Evolutionary conservation across 179 eudicot genomes (phyloP).

Genomic region (Actinidia arguta): DNA sequence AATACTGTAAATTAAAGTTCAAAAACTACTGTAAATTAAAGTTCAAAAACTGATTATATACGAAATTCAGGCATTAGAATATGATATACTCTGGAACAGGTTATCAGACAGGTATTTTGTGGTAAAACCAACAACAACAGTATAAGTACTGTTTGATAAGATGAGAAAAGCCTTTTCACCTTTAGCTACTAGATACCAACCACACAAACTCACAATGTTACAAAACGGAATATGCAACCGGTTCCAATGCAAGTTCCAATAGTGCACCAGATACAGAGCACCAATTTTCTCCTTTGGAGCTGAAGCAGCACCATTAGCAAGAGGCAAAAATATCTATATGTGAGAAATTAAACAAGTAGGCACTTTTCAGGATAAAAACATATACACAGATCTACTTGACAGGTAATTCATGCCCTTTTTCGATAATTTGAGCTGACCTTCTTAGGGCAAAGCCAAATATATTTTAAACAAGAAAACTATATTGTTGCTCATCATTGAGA

Average conservation of each 20-base stretch:
- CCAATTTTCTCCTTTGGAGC: background rate
- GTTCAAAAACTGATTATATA: no score
- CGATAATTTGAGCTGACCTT: background rate
- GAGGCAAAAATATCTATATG: background rate
- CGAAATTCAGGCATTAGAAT: background rate
- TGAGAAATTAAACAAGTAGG: background rate
- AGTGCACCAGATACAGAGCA: background rate
- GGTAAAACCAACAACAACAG: background rate
- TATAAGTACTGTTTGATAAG: background rate
- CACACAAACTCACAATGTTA: background rate
- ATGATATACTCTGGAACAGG: background rate
- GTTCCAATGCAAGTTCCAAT: background rate
- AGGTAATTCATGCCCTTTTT: no score
- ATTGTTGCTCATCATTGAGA: background rate
- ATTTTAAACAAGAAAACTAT: background rate
- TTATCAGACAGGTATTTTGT: background rate
- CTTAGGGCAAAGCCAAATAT: background rate
- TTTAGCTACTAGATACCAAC: background rate
- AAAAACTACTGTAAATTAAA: background rate
- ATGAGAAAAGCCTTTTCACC: background rate
- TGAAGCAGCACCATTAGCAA: background rate
- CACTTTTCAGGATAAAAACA: background rate
- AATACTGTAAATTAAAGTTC: background rate
- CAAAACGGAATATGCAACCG: background rate
- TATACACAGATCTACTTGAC: no score